Conservation (phyloP, 2,329 filamentous ascomycete species). For the Lanzia echinophila region DNA sequence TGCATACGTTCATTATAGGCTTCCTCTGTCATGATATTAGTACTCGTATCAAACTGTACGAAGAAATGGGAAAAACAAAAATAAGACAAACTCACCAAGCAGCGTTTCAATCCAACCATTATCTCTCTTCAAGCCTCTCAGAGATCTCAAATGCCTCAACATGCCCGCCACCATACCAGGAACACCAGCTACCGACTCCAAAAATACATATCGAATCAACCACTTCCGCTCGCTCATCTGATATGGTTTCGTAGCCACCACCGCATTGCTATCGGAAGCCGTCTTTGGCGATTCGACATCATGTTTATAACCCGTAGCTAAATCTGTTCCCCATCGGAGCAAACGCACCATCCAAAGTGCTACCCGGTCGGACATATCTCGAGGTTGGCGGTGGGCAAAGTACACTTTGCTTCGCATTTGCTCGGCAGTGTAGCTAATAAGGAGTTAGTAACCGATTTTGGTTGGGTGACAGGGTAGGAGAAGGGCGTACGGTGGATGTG, state of each 20-base stretch:
- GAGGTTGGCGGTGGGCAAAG: slow-evolving; percentile 69
- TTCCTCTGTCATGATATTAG: slow-evolving; percentile 55
- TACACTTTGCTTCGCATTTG: slow-evolving; percentile 67
- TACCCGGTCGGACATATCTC: slow-evolving; percentile 67
- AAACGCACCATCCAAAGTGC: slow-evolving; percentile 73
- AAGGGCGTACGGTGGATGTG: slow-evolving; percentile 31
- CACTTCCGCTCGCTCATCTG: slow-evolving; percentile 80
- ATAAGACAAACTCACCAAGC: slow-evolving; percentile 47
- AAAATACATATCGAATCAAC: slow-evolving; percentile 82
- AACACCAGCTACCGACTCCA: slow-evolving; percentile 90
- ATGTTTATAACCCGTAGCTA: slow-evolving; percentile 74
- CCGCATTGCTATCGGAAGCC: slow-evolving; percentile 38
- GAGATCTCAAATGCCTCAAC: slow-evolving; percentile 78
- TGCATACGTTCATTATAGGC: slow-evolving; percentile 94
- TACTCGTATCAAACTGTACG: slow-evolving; percentile 32
- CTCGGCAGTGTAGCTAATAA: slow-evolving; percentile 59
- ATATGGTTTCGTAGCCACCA: slow-evolving; percentile 49
- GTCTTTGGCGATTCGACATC: slow-evolving; percentile 42
- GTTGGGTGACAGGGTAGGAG: background rate
- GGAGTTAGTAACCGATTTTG: background rate
- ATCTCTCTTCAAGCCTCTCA: slow-evolving; percentile 81
- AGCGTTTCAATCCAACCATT: slow-evolving; percentile 96
- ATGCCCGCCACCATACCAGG: slow-evolving; percentile 97
- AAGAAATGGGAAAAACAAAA: background rate
- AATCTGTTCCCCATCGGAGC: slow-evolving; percentile 73